Evolutionary conservation across 495 filamentous ascomycete species (phyloP).

Genomic region (Astrothelium subdiscretum): DNA sequence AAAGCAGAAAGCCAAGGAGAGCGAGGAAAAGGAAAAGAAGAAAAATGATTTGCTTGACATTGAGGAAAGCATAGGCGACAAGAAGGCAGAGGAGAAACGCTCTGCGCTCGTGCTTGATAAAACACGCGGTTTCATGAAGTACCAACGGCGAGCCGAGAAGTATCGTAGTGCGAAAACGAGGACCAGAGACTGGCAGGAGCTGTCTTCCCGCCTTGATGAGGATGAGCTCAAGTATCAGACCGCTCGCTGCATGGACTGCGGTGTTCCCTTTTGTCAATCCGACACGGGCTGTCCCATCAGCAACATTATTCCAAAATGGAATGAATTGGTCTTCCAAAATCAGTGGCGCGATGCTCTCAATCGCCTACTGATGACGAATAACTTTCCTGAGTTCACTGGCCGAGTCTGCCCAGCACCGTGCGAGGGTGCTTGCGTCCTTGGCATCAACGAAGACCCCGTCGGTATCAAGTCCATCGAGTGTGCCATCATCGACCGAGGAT

Average conservation of each 20-base stretch:
- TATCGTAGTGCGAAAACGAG: conserved; percentile 81
- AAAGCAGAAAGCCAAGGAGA: conserved; percentile 48
- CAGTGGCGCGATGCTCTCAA: conserved; percentile 95
- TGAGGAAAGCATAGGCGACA: conserved; percentile 83
- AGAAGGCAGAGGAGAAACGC: conserved; percentile 85
- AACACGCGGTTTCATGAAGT: conserved; percentile 98
- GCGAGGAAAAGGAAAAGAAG: conserved; percentile 45
- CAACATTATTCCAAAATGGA: conserved; percentile 99
- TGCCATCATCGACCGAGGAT: conserved; percentile 97
- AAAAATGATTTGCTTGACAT: conserved; percentile 83
- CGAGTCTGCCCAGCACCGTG: conserved; percentile 97
- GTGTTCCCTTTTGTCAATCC: conserved; percentile 98
- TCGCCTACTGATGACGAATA: conserved; percentile 95
- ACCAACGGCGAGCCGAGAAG: conserved; percentile 86
- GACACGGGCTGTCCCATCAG: conserved; percentile 96
- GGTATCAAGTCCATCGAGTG: conserved; percentile 99
- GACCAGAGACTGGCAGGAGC: conserved; percentile 89
- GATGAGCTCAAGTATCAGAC: conserved; percentile 99
- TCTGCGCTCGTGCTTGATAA: conserved; percentile 91
- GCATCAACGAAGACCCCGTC: conserved; percentile 96
- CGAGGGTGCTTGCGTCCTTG: conserved; percentile 93
- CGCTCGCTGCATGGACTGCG: conserved; percentile 98
- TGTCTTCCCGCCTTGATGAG: conserved; percentile 79
- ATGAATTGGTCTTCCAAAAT: conserved; percentile 83
- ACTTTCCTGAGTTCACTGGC: conserved; percentile 98